Evolutionary conservation across 345 rosid genomes (phyloP), one percentile per base, ranked within the genome.

Genomic region (Camelina laxa): DNA sequence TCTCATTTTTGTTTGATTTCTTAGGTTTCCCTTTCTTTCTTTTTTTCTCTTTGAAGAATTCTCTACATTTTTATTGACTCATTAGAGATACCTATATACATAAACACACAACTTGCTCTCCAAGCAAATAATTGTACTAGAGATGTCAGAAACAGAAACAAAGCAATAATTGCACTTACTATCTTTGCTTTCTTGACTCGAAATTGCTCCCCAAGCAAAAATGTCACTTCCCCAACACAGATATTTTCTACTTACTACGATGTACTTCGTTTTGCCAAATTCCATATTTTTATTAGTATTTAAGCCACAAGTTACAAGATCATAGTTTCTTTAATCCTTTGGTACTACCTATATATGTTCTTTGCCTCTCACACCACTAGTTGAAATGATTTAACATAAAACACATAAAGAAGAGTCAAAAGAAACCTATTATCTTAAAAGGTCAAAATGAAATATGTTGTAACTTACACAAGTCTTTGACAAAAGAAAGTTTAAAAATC

Each of bases 401-500:
- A 49, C 50, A 49, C 53, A n/a, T 3, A 16, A 50, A 11, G 14
- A 35, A 65, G 27, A 50, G 42, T 53, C 55, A 9, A 67, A 67
- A 8, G 9, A 2, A 38, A 38, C 41, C 11, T 38, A 38, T 38
- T 38, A 38, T 38, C 41, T 38, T 38, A 38, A 38, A 38, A 38
- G 41, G 41, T 53, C 54, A 13, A 67, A 67, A 49, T 24, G 9
- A 61, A 69, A 69, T 49, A 49, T 75, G 70, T 54, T 62, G 69
- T 68, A 62, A 69, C 79, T 61, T 68, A 68, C 79, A 75, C 20
- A 42, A 69, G 74, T 75, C 80, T 58, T 76, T 44, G 17, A 60
- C 39, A 47, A 50, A 67, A 76, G 63, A 16, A 69, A 30, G 63
- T 75, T 42, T 53, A 4, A 44, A 76, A 61, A 61, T 42, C 69